Base-by-base conservation (phyloP, 2,329 filamentous ascomycete species). In the Dryadomyces sulphureus region DNA sequence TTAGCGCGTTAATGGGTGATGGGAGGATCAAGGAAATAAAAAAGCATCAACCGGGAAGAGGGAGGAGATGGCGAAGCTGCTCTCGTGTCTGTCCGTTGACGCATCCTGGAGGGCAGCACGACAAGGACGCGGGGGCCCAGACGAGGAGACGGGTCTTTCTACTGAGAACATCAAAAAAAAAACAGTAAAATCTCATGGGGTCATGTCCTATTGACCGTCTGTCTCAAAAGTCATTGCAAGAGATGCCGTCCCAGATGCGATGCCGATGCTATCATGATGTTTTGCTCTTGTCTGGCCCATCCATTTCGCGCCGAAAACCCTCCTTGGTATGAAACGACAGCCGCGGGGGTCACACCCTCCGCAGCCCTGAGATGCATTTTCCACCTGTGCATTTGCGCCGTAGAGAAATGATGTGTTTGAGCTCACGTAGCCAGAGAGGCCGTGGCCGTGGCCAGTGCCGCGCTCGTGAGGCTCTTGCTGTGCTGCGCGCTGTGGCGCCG, bases 401-500 rank as follows among this genome's bases (percentile, higher is more conserved):
- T 49, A 4, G 27, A 19, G 45, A 38, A 21, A 5, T 5, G 22
- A 38, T n/a, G n/a, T n/a, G n/a, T n/a, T n/a, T n/a, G n/a, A n/a
- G n/a, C n/a, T n/a, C n/a, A n/a, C n/a, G n/a, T n/a, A n/a, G n/a
- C n/a, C n/a, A n/a, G n/a, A n/a, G n/a, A n/a, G n/a, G n/a, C n/a
- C n/a, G n/a, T n/a, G n/a, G 27, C 9, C 27, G 11, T 5, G 27
- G 27, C 27, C 27, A 32, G 4, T 14, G 27, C 9, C 9, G 11
- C 27, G 27, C 27, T 32, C 27, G 27, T 4, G 11, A 9, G 9
- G 16, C 27, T n/a, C 34, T 48, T 59, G 56, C n/a, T 54, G 44
- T 61, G 58, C n/a, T 56, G 57, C 38, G 65, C 65, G 40, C 61
- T 56, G 55, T 81, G 77, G 27, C 76, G 68, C 19, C 74, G 69